Evolutionary conservation across 192 early-diverging fungal genomes (phyloP).

Genomic region (Coemansia sp.): DNA sequence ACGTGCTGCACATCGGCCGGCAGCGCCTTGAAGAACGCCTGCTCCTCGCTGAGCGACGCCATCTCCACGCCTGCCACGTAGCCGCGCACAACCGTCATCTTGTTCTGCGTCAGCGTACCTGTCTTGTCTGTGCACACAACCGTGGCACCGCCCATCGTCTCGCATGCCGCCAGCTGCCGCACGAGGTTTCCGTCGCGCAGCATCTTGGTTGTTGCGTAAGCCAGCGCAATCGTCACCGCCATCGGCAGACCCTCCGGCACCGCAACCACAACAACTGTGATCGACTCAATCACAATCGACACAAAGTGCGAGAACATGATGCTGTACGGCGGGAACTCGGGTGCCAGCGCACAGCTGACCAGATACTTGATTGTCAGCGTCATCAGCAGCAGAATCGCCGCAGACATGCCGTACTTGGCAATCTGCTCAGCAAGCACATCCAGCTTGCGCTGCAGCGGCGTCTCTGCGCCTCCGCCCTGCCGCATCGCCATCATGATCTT

Average conservation of each 20-base stretch:
- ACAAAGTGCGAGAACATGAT: constrained; percentile 63
- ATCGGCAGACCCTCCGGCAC: constrained; percentile 87
- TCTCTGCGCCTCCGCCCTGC: constrained; percentile 60
- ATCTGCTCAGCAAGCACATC: constrained; percentile 88
- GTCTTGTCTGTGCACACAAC: constrained; percentile 88
- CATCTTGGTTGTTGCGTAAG: constrained; percentile 82
- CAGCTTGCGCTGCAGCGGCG: constrained; percentile 93
- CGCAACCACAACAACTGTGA: constrained; percentile 80
- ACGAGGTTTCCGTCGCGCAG: constrained; percentile 80
- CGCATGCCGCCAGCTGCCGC: constrained; percentile 75
- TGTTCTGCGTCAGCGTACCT: constrained; percentile 82
- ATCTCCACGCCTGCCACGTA: constrained; percentile 56
- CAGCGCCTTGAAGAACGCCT: constrained; percentile 57
- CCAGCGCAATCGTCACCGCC: constrained; percentile 84
- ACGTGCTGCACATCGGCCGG: constrained; percentile 36
- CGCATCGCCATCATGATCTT: constrained; percentile 89
- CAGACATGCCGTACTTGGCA: constrained; percentile 86
- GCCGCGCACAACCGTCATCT: constrained; percentile 76
- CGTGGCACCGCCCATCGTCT: constrained; percentile 83
- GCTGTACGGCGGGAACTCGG: constrained; percentile 59
- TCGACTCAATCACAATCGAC: constrained; percentile 75
- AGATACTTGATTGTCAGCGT: constrained; percentile 67
- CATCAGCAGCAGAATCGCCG: constrained; percentile 83
- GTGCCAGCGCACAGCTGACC: constrained; percentile 56
- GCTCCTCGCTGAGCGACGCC: constrained; percentile 41